A percentile compares a stretch with the other conserved stretches of the same genome.
Conservation (phyloP, 768 basidiomycete genomes). For the Mycena olivaceomarginata region DNA sequence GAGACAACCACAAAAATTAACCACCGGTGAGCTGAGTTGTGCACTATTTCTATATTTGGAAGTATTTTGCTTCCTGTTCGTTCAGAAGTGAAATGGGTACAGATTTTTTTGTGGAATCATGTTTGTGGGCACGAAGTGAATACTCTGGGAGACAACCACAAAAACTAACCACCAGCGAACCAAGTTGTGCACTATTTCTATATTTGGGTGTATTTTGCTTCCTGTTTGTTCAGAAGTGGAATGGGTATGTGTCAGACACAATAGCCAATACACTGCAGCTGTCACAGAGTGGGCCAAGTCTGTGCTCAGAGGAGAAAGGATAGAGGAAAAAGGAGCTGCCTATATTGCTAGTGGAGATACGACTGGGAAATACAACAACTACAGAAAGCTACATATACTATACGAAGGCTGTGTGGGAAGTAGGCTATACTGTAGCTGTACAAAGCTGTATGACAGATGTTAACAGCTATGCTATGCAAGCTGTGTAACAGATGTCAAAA, state of each 20-base stretch:
- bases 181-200: too few species aligned
- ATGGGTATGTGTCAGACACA: conserved; percentile 12
- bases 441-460: not conserved
- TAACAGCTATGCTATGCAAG: not conserved
- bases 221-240: too few species aligned
- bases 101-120: too few species aligned
- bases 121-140: too few species aligned
- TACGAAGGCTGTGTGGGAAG: not conserved
- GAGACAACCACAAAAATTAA: too few species aligned
- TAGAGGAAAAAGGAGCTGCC: not conserved
- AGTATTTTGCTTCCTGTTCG: too few species aligned
- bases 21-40: too few species aligned
- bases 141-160: too few species aligned
- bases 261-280: conserved; percentile 1
- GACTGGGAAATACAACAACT: not conserved
- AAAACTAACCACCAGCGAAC: too few species aligned
- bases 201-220: too few species aligned
- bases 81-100: too few species aligned
- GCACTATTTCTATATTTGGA: too few species aligned
- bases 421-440: not conserved
- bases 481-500: not conserved
- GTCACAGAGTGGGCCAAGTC: not conserved
- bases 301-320: not conserved
- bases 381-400: conserved; percentile 1
- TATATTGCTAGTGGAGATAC: conserved; percentile 6